A percentile compares a stretch with the other conserved stretches of the same genome.
Evolutionary conservation across 108 stramenopile species (phyloP).

Genomic region (Nitzschia sp.): DNA sequence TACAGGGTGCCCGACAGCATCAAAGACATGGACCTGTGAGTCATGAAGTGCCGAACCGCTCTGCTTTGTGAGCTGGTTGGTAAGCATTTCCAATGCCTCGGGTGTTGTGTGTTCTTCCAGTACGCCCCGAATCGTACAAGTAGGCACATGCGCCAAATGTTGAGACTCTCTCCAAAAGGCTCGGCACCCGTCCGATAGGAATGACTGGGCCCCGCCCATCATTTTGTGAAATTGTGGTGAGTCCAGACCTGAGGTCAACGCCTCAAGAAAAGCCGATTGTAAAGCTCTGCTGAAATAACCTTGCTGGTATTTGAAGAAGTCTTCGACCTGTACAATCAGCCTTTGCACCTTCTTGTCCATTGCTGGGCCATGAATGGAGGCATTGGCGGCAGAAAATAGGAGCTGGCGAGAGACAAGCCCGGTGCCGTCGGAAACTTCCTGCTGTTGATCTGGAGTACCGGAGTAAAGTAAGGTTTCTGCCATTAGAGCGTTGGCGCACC

Average conservation of each 20-base stretch:
- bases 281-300: slow-evolving; percentile 85
- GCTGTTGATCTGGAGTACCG: slow-evolving; percentile 81
- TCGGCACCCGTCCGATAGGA: slow-evolving; percentile 73
- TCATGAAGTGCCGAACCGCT: slow-evolving; percentile 85
- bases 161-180: slow-evolving; percentile 90
- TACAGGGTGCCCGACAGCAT: slow-evolving; percentile 87
- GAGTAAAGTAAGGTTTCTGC: slow-evolving; percentile 78
- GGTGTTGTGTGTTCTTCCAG: slow-evolving; percentile 85
- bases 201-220: slow-evolving; percentile 76
- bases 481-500: slow-evolving; percentile 84
- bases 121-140: slow-evolving; percentile 81
- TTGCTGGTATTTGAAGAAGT: slow-evolving; percentile 89
- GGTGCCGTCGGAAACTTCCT: slow-evolving; percentile 39
- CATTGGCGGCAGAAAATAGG: slow-evolving; percentile 88
- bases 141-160: slow-evolving; percentile 80
- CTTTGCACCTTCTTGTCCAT: slow-evolving; percentile 78
- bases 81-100: slow-evolving; percentile 84
- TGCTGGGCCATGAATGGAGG: slow-evolving; percentile 80
- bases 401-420: slow-evolving; percentile 80
- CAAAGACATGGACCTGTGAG: slow-evolving; percentile 86
- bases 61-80: slow-evolving; percentile 79
- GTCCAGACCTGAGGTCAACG: slow-evolving; percentile 64
- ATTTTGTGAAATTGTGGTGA: slow-evolving; percentile 84
- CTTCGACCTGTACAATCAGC: slow-evolving; percentile 82
- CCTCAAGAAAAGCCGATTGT: slow-evolving; percentile 66